Conservation (phyloP, 2,329 filamentous ascomycete genomes). For the Trichoderma lentiforme region DNA sequence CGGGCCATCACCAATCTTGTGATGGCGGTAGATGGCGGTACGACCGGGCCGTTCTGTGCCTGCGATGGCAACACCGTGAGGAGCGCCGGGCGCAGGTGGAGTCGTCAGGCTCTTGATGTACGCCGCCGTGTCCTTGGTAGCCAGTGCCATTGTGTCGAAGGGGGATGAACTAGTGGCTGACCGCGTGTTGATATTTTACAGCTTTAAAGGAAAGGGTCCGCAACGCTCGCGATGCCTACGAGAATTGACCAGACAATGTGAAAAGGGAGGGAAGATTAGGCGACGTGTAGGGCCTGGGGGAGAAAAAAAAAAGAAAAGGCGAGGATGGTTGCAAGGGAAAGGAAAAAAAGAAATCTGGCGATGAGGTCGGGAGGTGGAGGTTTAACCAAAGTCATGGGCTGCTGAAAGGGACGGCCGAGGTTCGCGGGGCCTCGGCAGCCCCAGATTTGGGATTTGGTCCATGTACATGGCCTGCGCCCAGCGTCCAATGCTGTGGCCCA, state of each 20-base stretch:
- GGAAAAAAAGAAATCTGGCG: not conserved
- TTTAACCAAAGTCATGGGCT: conserved; percentile 10
- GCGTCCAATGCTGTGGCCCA: not conserved
- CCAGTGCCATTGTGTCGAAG: conserved; percentile 33
- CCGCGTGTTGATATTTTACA: not conserved
- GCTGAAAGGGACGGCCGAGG: conserved; percentile 20
- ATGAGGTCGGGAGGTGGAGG: conserved; percentile 15
- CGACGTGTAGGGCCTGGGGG: not conserved
- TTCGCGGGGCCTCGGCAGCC: conserved; percentile 22
- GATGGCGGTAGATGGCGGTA: conserved; percentile 78
- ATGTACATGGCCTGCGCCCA: not conserved
- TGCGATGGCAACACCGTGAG: conserved; percentile 75
- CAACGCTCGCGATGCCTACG: not conserved
- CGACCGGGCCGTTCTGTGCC: conserved; percentile 71
- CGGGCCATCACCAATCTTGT: conserved; percentile 67
- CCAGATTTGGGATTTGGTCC: conserved; percentile 17
- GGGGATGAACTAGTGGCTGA: not conserved
- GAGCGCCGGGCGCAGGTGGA: conserved; percentile 68
- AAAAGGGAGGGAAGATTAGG: not conserved
- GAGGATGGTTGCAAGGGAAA: not conserved
- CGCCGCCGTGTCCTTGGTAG: conserved; percentile 35
- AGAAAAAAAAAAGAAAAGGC: not conserved
- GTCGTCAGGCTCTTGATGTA: conserved; percentile 52
- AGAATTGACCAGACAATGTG: conserved; percentile 4
- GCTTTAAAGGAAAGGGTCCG: not conserved